Conservation (phyloP, 2,329 filamentous ascomycete species). For the Cladosporium velox region DNA sequence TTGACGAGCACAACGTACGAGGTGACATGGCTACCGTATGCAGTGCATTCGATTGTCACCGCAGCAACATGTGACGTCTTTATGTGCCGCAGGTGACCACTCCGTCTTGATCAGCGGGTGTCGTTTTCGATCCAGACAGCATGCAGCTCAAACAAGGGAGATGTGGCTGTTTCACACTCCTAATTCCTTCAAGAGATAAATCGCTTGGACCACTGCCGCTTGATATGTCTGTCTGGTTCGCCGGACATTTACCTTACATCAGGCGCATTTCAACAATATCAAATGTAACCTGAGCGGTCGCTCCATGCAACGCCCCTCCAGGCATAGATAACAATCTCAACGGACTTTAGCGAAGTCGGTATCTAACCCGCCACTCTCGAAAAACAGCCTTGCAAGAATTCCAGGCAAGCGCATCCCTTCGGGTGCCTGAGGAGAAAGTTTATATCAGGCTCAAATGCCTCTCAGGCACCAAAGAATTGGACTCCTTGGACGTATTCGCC, state of each 20-base stretch:
- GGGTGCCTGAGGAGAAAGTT: neutral
- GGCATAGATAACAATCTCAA: neutral
- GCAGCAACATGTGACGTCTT: neutral
- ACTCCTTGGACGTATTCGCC: neutral
- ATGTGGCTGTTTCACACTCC: neutral
- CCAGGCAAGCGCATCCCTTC: neutral
- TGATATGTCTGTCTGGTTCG: neutral
- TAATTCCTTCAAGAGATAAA: neutral
- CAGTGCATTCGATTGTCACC: neutral
- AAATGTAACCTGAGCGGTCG: neutral
- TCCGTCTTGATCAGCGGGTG: neutral
- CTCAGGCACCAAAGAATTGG: neutral
- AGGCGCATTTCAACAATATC: neutral
- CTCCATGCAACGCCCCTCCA: neutral
- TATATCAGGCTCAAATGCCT: neutral
- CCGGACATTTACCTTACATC: neutral
- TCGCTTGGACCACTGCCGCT: neutral
- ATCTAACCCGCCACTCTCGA: neutral
- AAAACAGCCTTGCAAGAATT: neutral
- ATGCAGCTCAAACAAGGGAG: neutral
- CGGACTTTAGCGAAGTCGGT: neutral
- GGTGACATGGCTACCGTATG: neutral
- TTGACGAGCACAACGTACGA: neutral
- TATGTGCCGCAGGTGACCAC: neutral
- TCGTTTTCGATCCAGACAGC: neutral